phyloP scores from a whole-genome alignment of 2,329 filamentous ascomycete genomes.

The Seiridium cupressi region DNA sequence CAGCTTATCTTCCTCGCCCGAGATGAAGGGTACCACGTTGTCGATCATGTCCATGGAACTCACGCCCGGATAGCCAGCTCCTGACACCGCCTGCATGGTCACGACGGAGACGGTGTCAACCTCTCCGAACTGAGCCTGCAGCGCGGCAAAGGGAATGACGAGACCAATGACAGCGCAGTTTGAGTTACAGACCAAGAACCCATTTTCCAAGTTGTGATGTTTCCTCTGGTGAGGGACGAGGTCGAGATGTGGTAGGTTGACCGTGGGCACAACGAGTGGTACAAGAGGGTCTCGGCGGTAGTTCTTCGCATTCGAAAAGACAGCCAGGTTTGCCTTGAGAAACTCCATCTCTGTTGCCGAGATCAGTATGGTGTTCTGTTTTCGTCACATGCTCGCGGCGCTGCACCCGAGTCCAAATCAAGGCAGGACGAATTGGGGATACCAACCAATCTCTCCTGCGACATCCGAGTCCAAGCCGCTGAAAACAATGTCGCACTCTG shows the following conservation, averaged over 20 bases:
- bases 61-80: conserved; percentile 87
- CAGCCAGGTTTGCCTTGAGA: conserved; percentile 79
- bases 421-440: neutral
- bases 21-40: conserved; percentile 93
- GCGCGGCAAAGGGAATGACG: conserved; percentile 89
- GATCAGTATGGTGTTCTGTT: conserved; percentile 1
- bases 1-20: conserved; percentile 93
- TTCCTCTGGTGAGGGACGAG: conserved; percentile 86
- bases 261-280: conserved; percentile 90
- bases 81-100: conserved; percentile 92
- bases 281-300: conserved; percentile 88
- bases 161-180: conserved; percentile 97
- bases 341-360: conserved; percentile 77
- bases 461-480: conserved; percentile 90
- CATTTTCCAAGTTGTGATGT: conserved; percentile 70
- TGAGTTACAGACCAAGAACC: conserved; percentile 95
- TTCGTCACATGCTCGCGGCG: neutral
- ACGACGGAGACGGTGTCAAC: conserved; percentile 77
- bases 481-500: conserved; percentile 90
- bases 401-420: neutral
- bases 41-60: conserved; percentile 94
- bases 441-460: conserved; percentile 82
- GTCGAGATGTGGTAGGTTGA: conserved; percentile 85
- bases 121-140: conserved; percentile 82
- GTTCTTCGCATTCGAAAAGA: conserved; percentile 99